Evolutionary conservation across 2,329 filamentous ascomycete genomes (phyloP).

Genomic region (Pseudopyrenochaeta lycopersici): DNA sequence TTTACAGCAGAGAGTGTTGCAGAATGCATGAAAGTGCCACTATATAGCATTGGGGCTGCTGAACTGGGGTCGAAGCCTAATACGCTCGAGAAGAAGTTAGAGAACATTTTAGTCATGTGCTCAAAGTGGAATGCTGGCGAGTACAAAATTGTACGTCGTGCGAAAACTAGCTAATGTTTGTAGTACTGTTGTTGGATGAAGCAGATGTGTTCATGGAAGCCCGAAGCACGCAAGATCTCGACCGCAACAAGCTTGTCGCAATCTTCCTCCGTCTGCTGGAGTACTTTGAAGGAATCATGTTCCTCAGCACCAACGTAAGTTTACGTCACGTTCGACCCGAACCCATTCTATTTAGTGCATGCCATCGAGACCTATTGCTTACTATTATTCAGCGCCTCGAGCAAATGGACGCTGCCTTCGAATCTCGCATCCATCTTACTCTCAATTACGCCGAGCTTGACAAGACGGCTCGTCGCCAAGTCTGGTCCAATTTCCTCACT

Average conservation of each 20-base stretch:
- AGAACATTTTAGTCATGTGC: conserved; percentile 82
- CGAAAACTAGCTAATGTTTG: background rate
- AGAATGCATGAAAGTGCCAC: conserved; percentile 14
- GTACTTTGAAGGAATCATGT: conserved; percentile 88
- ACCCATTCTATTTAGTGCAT: background rate
- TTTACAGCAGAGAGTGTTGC: conserved; percentile 25
- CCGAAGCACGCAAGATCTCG: conserved; percentile 79
- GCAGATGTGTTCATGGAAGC: conserved; percentile 60
- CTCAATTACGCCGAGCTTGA: conserved; percentile 55
- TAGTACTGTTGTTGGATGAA: conserved; percentile 74
- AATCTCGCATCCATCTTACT: conserved; percentile 56
- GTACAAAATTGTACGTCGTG: background rate
- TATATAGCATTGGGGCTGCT: conserved; percentile 79
- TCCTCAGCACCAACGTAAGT: conserved; percentile 83
- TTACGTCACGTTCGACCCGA: too few relatives aligned
- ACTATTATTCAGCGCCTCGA: background rate
- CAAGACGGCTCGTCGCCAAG: conserved; percentile 43
- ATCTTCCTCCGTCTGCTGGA: conserved; percentile 86
- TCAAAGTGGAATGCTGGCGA: conserved; percentile 62
- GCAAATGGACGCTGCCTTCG: conserved; percentile 55
- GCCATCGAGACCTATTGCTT: background rate
- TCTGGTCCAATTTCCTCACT: conserved; percentile 51
- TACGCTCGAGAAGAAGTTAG: conserved; percentile 73
- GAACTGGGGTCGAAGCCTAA: conserved; percentile 68
- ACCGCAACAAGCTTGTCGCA: conserved; percentile 83